Conservation (phyloP, 164 flowering plant genomes). For the Tinospora cordifolia region DNA sequence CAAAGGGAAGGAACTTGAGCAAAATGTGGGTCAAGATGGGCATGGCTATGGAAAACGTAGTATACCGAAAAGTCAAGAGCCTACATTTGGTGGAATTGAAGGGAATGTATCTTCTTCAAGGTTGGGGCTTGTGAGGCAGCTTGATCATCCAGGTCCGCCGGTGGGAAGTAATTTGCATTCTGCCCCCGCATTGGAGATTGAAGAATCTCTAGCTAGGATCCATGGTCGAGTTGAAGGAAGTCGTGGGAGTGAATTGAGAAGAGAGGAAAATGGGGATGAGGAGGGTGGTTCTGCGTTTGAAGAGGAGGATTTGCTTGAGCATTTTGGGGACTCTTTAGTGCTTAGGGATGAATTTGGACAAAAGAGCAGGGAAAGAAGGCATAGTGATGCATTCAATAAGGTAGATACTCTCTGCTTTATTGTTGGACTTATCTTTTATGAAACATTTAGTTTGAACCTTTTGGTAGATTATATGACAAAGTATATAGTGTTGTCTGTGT, state of each 20-base stretch:
- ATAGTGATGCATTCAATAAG: constrained; percentile 37
- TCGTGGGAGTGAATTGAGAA: not conserved
- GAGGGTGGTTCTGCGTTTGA: constrained; percentile 7
- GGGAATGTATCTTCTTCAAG: constrained; percentile 7
- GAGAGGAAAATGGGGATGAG: constrained; percentile 15
- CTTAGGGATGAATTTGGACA: constrained; percentile 39
- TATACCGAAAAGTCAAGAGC: constrained; percentile 2
- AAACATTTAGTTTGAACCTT: not conserved
- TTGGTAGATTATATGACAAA: not conserved
- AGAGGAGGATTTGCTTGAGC: constrained; percentile 38
- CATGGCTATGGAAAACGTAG: constrained; percentile 11
- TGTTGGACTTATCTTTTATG: not conserved
- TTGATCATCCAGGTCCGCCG: constrained; percentile 55
- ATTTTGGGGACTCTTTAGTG: constrained; percentile 31
- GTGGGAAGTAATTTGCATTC: constrained; percentile 53
- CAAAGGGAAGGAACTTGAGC: constrained; percentile 24
- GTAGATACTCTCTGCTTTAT: constrained; percentile 21
- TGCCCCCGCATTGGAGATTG: constrained; percentile 36
- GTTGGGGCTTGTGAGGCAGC: constrained; percentile 36
- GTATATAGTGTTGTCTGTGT: too few relatives aligned
- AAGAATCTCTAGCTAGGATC: constrained; percentile 31
- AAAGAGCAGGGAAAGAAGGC: constrained; percentile 27
- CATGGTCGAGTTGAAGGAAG: constrained; percentile 24
- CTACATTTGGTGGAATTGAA: not conserved
- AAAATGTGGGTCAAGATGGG: constrained; percentile 23